Evolutionary conservation across 345 rosid species (phyloP), one percentile per base, ranked within the genome.

Genomic region (Syzygium aromaticum): DNA sequence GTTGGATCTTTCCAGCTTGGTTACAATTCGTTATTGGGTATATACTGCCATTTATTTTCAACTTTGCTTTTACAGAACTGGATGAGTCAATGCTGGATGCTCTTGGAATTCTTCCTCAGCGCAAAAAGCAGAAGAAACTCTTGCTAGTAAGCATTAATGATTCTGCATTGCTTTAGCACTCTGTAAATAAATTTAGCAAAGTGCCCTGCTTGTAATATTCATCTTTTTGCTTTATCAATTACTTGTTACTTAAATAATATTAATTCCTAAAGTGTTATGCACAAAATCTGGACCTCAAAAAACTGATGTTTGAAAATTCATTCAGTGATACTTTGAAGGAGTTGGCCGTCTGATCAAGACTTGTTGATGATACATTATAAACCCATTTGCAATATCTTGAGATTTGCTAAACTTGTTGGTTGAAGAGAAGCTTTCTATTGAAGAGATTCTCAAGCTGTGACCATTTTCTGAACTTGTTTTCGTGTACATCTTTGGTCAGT

Each of bases 71-170:
- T 92, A 85, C 90, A 98, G 99, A 98, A 90, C 92, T 96, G 91
- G 98, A 98, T 87, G 99, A 96, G 90, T 91, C 96, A 86, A 94
- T 98, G 99, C 91, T 98, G 77, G 99, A 98, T 94, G 95, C 96
- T 85, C 96, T 96, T 90, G 99, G 99, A 87, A 96, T 98, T 92
- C 98, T 98, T 88, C 99, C 99, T 64, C 99, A 95, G 86, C 96
- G 98, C 87, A 94, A 98, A 92, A 97, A 96, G 86, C 98, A 98
- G 88, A 98, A 96, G 93, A 96, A 98, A 86, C 96, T 94, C 89
- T 90, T 98, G 92, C 92, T 96, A 93, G 99, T 96, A 90, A 91
- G 95, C 90, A 78, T 57, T 87, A 56, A 86, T 87, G 88, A 54
- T 85, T 84, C 63, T 88, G 83, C 25, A 54, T 46, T 64, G 85